Evolutionary conservation across 1,139 yeast genomes (phyloP), one percentile per base, ranked within the genome.

Genomic region (Pichia sp.): DNA sequence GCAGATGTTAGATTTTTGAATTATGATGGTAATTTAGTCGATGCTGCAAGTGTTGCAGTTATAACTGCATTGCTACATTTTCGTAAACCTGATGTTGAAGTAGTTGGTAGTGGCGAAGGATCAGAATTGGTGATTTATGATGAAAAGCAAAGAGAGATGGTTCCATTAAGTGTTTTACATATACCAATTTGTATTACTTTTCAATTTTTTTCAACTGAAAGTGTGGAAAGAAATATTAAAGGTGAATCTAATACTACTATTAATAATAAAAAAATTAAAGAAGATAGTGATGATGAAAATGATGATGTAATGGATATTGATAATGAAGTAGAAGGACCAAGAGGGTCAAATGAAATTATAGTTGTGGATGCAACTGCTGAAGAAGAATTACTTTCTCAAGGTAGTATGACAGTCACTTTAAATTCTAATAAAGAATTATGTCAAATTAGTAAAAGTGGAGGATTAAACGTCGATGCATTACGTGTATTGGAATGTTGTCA

Each of bases 171-270:
- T 40, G 75, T 91, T 15, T 66, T 91, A 49, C 98, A 91, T 59
- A 76, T 87, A 3, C 98, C 98, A 2, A 74, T 91, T 35, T 87
- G 96, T 62, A 78, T 88, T n/a, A 82, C 95, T 0, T 88, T 85
- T 63, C 81, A 88, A 30, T 85, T 91, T 57, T 87, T 77, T 66
- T 81, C 83, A 53, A 82, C 85, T 4, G 65, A 66, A 37, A 78
- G 72, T 34, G 61, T 72, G 37, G 89, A 79, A 51, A 78, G 77
- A 54, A 80, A 80, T 49, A 74, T 82, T 49, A 82, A 82, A 57
- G 86, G 87, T 40, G 79, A 73, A 22, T 60, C 66, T 28, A 70
- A 70, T 45, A 13, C 7, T 3, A n/a, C 10, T 6, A 22, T 10
- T 15, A 30, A 24, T 14, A 23, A 18, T 8, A 37, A 21, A 6